A percentile compares a stretch with the other conserved stretches of the same genome.
Evolutionary conservation across 768 basidiomycete genomes (phyloP).

Genomic region (Hericium rajendrae): DNA sequence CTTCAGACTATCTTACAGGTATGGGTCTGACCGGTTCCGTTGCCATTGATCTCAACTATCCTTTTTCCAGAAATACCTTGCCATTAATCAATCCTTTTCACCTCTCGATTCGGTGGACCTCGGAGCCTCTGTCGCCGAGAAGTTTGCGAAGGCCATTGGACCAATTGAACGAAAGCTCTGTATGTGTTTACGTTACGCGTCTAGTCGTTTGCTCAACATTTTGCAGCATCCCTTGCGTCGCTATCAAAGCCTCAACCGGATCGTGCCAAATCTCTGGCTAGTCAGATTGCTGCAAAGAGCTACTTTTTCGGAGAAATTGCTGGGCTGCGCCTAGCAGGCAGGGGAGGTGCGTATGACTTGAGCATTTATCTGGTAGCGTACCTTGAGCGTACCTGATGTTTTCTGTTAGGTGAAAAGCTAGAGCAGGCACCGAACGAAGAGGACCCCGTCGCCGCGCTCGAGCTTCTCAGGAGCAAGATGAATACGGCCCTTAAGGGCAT

Average conservation of each 20-base stretch:
- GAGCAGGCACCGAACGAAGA: slow-evolving; percentile 52
- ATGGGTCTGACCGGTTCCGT: not conserved
- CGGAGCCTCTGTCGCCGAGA: slow-evolving; percentile 83
- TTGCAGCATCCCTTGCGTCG: slow-evolving; percentile 41
- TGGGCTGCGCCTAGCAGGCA: slow-evolving; percentile 63
- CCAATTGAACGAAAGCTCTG: slow-evolving; percentile 68
- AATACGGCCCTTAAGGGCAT: slow-evolving; percentile 58
- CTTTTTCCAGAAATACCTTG: slow-evolving; percentile 72
- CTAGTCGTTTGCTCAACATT: not conserved
- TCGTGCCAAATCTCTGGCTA: slow-evolving; percentile 69
- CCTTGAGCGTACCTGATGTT: no score
- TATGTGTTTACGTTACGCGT: slow-evolving; percentile 25
- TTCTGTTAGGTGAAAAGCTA: slow-evolving; percentile 39
- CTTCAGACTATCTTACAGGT: slow-evolving; percentile 89
- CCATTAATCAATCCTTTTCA: slow-evolving; percentile 57
- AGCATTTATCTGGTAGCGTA: not conserved
- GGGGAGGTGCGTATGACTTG: slow-evolving; percentile 38
- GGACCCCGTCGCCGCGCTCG: slow-evolving; percentile 52
- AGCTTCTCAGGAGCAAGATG: slow-evolving; percentile 60
- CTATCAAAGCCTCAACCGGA: slow-evolving; percentile 66
- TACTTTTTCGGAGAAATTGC: slow-evolving; percentile 84
- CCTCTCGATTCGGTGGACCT: slow-evolving; percentile 77
- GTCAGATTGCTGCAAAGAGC: slow-evolving; percentile 84
- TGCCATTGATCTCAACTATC: not conserved
- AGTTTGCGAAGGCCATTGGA: slow-evolving; percentile 75